Evolutionary conservation across 164 flowering plant genomes (phyloP).

Genomic region (Santalum album): DNA sequence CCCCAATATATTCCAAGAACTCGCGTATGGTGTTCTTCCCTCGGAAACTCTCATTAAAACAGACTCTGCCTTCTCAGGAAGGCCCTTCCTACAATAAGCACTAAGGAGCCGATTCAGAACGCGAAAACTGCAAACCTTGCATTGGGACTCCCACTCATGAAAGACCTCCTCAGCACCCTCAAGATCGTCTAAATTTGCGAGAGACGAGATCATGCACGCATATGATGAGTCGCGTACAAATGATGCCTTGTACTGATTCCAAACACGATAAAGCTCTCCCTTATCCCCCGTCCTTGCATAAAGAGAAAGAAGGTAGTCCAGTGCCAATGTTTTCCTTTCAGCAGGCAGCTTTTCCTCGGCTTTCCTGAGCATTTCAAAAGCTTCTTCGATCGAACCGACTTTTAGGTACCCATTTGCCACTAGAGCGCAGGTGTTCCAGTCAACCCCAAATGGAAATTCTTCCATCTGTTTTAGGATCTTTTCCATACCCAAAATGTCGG

Average conservation of each 20-base stretch:
- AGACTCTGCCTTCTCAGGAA: constrained; percentile 10
- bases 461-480: constrained; percentile 20
- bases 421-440: constrained; percentile 11
- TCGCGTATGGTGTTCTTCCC: constrained; percentile 10
- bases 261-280: constrained; percentile 21
- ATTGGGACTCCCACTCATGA: constrained; percentile 13
- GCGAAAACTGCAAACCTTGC: constrained; percentile 6
- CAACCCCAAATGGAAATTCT: constrained; percentile 7
- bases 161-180: constrained; percentile 17
- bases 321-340: neutral
- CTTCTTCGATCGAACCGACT: constrained; percentile 15
- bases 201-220: constrained; percentile 15
- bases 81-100: constrained; percentile 23
- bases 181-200: constrained; percentile 19
- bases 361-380: constrained; percentile 12
- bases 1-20: constrained; percentile 17
- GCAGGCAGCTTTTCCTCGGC: constrained; percentile 7
- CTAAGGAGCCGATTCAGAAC: constrained; percentile 10
- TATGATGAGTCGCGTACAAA: constrained; percentile 4
- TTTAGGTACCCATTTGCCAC: constrained; percentile 22
- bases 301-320: constrained; percentile 9
- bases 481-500: constrained; percentile 14
- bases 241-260: constrained; percentile 7
- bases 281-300: constrained; percentile 10
- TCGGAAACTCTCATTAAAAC: neutral